These are phyloP conservation scores for Microbotryum intermedium DNA, from an alignment of 1,284 basidiomycete species.

Conservation along the genomic window DNA sequence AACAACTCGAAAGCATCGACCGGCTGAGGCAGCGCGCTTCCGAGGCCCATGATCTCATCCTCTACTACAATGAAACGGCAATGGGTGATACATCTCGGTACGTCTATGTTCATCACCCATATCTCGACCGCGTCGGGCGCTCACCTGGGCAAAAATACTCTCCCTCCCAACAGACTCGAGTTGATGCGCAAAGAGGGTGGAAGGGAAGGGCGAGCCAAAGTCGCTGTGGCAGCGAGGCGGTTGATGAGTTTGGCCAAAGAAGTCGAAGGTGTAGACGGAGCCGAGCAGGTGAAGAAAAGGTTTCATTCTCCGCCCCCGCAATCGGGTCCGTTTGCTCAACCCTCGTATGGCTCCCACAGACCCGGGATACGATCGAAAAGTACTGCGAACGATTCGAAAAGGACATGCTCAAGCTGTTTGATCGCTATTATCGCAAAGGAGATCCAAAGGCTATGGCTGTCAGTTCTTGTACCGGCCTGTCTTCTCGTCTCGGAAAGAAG, in stretches of 20 bases:
- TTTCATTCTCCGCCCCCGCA: not conserved
- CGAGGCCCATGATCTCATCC: constrained; percentile 87
- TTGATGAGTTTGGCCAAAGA: constrained; percentile 85
- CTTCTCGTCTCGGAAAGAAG: not conserved
- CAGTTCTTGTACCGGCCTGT: constrained; percentile 36
- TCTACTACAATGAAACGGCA: constrained; percentile 88
- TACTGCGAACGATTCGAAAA: constrained; percentile 99
- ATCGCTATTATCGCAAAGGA: constrained; percentile 86
- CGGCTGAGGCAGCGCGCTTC: constrained; percentile 85
- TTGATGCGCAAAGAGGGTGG: constrained; percentile 65
- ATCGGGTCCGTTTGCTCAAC: not conserved
- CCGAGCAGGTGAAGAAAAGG: constrained; percentile 16
- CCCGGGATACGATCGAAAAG: constrained; percentile 77
- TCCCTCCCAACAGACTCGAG: constrained; percentile 50
- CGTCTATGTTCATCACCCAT: not conserved
- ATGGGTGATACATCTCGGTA: constrained; percentile 61
- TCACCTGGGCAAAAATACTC: not conserved
- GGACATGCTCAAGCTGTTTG: constrained; percentile 93
- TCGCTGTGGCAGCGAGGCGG: constrained; percentile 81
- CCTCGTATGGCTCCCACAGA: constrained; percentile 45
- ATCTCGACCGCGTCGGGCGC: not conserved
- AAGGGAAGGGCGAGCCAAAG: constrained; percentile 69
- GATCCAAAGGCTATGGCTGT: constrained; percentile 99
- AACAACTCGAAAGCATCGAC: constrained; percentile 92
- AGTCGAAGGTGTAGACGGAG: constrained; percentile 56